phyloP scores from a whole-genome alignment of 306 rosid genomes.

The Lathyrus sativus region DNA sequence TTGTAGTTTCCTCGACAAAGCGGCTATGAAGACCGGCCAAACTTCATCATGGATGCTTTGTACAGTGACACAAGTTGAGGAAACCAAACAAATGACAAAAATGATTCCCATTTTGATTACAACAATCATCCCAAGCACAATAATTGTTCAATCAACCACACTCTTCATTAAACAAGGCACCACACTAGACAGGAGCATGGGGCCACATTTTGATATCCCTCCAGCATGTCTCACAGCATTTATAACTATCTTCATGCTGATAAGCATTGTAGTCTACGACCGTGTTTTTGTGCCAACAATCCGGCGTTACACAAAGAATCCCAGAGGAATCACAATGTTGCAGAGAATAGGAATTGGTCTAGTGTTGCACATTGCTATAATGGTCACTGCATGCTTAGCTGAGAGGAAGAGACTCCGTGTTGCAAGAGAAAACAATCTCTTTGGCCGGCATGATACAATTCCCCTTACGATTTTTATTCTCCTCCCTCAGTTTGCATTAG shows the following conservation, averaged over 20 bases:
- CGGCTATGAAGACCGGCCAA: constrained; percentile 49
- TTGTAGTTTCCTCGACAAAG: constrained; percentile 77
- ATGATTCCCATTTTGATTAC: constrained; percentile 68
- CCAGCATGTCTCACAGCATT: constrained; percentile 65
- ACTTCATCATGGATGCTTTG: constrained; percentile 64
- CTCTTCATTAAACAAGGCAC: constrained; percentile 70
- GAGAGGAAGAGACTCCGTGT: constrained; percentile 62
- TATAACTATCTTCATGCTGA: constrained; percentile 66
- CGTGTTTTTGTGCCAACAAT: constrained; percentile 55
- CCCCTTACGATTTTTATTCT: constrained; percentile 77
- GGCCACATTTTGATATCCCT: constrained; percentile 70
- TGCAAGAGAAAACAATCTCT: constrained; percentile 47
- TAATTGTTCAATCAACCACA: constrained; percentile 49
- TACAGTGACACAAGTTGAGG: constrained; percentile 83
- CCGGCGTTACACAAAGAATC: constrained; percentile 62
- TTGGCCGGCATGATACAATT: constrained; percentile 39
- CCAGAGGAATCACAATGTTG: constrained; percentile 79
- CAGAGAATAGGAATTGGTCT: constrained; percentile 79
- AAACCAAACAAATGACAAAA: constrained; percentile 87
- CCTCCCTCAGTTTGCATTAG: constrained; percentile 64
- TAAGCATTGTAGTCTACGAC: constrained; percentile 63
- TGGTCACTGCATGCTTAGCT: constrained; percentile 54
- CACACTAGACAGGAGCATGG: constrained; percentile 62
- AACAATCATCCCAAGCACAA: constrained; percentile 61
- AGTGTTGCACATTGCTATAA: constrained; percentile 47